These are phyloP conservation scores for Ramaria sp. DNA, from an alignment of 768 basidiomycete genomes.

Conservation along the genomic window DNA sequence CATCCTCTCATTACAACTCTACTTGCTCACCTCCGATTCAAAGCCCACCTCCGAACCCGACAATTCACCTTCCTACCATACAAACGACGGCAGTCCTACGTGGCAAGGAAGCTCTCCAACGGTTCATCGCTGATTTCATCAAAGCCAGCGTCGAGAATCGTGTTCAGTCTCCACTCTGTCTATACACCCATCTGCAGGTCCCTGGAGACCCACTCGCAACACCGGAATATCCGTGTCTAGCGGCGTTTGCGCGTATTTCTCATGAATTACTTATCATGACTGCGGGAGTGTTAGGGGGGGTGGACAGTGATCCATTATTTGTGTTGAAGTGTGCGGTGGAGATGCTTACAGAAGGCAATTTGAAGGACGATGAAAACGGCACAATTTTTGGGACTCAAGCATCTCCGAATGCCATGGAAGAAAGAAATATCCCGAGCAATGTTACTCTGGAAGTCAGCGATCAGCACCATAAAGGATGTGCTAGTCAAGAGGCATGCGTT, in stretches of 20 bases:
- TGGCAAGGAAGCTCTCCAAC: not conserved
- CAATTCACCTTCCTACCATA: not conserved
- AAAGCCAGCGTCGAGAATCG: not conserved
- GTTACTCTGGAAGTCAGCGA: too few relatives aligned
- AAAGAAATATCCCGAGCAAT: too few relatives aligned
- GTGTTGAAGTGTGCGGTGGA: not conserved
- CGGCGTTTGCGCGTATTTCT: not conserved
- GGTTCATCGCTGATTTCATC: not conserved
- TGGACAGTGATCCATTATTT: constrained; percentile 1
- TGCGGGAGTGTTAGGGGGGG: not conserved
- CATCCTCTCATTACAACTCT: not conserved
- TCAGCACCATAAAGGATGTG: not conserved
- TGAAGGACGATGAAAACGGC: too few relatives aligned
- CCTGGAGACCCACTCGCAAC: not conserved
- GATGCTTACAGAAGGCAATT: not conserved
- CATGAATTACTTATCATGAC: not conserved
- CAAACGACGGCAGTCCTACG: not conserved
- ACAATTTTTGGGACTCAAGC: too few relatives aligned
- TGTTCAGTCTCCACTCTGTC: not conserved
- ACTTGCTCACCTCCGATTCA: not conserved
- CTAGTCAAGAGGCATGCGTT: not conserved
- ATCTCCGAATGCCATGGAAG: too few relatives aligned
- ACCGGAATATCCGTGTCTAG: not conserved
- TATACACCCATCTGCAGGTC: not conserved
- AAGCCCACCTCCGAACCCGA: not conserved